Evolutionary conservation across 352 stramenopile species (phyloP), one percentile per base, ranked within the genome.

Genomic region (Globisporangium barbulae): DNA sequence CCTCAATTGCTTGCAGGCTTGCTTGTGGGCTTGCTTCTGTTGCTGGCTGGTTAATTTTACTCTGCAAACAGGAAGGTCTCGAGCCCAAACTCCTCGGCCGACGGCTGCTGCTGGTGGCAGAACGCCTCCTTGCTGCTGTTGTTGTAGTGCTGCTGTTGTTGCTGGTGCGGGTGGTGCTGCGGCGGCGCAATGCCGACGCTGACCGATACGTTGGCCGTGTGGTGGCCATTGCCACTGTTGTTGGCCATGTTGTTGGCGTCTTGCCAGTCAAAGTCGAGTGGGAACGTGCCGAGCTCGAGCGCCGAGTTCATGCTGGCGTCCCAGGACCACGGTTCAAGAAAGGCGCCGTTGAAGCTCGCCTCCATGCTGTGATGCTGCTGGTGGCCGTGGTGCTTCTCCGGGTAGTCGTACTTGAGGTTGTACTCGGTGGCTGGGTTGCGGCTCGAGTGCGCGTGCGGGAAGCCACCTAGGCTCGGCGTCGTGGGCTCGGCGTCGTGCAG

Each of bases 31-130:
- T 28, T 28, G 44, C 30, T 48, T 48, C 52, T 15, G 25, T 49
- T 25, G 7, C 3, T 57, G 31, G 30, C 22, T 53, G 21, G 31
- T 61, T 56, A 47, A 25, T 21, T 76, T 64, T 79, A 90, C 70
- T 90, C 81, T 56, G 76, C 75, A 59, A 90, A 90, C 45, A 90
- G 71, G 53, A 90, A 68, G 59, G 74, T 83, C 28, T 90, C 81
- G 61, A 90, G 72, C 3, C 78, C 79, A 59, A 89, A 85, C 44
- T 90, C 81, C 67, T 88, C 81, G 19, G 74, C 64, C 3, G 78
- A 81, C 30, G 79, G 65, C 49, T 79, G 70, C 33, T 79, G 71
- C 25, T 66, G 65, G 52, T 84, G 76, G 64, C 67, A 77, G 42
- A 59, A 64, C 12, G 61, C 44, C 3, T 75, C 72, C 66, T 74